Conservation (phyloP, 345 rosid genomes). For the Lepidium sativum region DNA sequence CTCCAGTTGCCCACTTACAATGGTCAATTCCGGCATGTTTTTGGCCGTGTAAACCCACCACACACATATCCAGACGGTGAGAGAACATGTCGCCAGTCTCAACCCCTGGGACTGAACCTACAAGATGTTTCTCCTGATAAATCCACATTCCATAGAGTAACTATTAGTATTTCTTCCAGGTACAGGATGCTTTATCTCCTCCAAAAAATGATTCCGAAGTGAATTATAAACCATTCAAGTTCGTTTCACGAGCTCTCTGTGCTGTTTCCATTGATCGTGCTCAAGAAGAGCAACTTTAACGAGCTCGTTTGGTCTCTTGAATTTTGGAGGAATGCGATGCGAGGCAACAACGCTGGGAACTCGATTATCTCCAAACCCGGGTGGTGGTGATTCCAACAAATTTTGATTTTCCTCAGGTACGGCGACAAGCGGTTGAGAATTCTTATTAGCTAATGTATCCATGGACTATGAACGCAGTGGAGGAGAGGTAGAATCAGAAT, state of each 20-base stretch:
- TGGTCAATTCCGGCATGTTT: constrained; percentile 84
- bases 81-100: constrained; percentile 67
- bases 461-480: too few species aligned
- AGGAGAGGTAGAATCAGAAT: too few species aligned
- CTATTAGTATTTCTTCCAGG: too few species aligned
- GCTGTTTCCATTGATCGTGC: constrained; percentile 33
- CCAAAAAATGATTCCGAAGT: constrained; percentile 43
- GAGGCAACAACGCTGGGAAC: constrained; percentile 11
- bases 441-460: too few species aligned
- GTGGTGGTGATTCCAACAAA: too few species aligned
- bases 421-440: neutral
- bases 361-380: neutral
- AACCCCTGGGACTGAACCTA: constrained; percentile 69
- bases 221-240: constrained; percentile 57
- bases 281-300: constrained; percentile 37
- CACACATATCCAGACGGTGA: constrained; percentile 59
- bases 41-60: constrained; percentile 69
- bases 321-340: constrained; percentile 1
- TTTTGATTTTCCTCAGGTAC: too few species aligned
- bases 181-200: constrained; percentile 31
- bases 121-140: constrained; percentile 60
- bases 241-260: constrained; percentile 43
- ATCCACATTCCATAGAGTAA: constrained; percentile 9
- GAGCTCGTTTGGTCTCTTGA: constrained; percentile 50
- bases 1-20: constrained; percentile 47